Base-by-base conservation (phyloP, 2,329 filamentous ascomycete genomes). In the Fusarium sp. region DNA sequence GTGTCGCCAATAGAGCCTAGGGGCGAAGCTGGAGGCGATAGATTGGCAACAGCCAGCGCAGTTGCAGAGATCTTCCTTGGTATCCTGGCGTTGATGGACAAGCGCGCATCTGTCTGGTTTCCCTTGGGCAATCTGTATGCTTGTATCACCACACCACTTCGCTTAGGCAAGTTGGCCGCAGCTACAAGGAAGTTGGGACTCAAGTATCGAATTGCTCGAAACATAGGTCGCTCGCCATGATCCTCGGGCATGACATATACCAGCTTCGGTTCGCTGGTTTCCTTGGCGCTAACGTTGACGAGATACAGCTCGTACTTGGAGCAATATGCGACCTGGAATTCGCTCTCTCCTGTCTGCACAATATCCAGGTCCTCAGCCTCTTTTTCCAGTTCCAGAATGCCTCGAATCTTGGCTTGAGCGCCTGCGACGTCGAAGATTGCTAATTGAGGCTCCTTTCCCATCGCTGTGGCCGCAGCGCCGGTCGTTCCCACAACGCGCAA, bases 301-400 rank as follows among this genome's bases (percentile, higher is more conserved):
- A 91, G 81, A 78, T 89, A 91, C 48, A 98, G 84, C 69, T 93
- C 89, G 75, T 90, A 83, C 67, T 93, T 89, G 72, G 91, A 89
- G 78, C 92, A 94, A 78, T 93, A 97, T 5, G 90, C 90, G 54
- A 97, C 81, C 70, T 90, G 86, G 76, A 91, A 96, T 39, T 86
- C 82, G 35, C 87, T 83, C 17, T 87, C 82, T 15, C 84, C 85
- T 8, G 83, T 86, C 77, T 92, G 89, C 7, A 80, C 48, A 45
- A 94, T 83, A 75, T 94, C 92, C 50, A 94, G 72, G 76, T 94
- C 92, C 73, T 88, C 87, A 1, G 89, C 89, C 74, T 90, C 87
- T 69, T 79, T 83, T 17, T 78, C 74, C 40, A 87, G 77, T 64
- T 86, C 82, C 53, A 90, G 70, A 51, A 82, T 78, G 28, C 84